Percentiles rank a stretch among this genome's conserved stretches.
phyloP scores from a whole-genome alignment of 2,329 filamentous ascomycete genomes.

The Helotiales sp. region DNA sequence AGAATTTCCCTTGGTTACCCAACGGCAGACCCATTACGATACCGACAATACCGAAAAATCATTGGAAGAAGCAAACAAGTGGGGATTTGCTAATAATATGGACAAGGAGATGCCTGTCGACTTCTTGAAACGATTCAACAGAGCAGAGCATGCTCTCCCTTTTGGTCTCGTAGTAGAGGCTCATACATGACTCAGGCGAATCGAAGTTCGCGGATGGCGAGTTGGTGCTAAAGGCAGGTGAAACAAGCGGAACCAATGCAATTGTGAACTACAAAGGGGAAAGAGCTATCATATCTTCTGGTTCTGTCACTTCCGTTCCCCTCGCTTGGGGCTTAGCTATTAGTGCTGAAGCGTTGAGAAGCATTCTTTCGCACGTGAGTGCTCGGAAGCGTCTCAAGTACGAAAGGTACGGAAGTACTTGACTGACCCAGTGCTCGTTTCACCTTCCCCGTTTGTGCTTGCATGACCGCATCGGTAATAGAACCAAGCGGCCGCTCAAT shows the following conservation, averaged over 20 bases:
- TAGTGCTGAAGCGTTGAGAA: background rate
- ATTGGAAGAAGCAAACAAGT: background rate
- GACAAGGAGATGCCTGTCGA: background rate
- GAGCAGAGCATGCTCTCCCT: background rate
- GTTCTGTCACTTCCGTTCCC: background rate
- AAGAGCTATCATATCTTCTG: background rate
- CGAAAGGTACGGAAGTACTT: too few species aligned
- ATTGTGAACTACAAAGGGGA: background rate
- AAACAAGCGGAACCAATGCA: background rate
- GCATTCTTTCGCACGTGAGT: background rate
- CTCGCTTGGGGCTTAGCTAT: background rate
- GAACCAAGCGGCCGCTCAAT: background rate
- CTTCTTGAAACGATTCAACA: background rate
- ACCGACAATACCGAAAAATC: background rate
- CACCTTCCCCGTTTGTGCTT: background rate
- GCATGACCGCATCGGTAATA: background rate
- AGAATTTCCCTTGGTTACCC: background rate
- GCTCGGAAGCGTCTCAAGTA: background rate
- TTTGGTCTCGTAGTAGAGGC: background rate
- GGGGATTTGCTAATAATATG: background rate
- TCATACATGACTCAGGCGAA: background rate
- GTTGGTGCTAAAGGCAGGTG: background rate
- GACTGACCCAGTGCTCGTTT: background rate
- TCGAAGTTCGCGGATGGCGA: background rate
- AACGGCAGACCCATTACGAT: background rate